Conservation (phyloP, 2,329 filamentous ascomycete genomes). For the Colletotrichum scovillei region DNA sequence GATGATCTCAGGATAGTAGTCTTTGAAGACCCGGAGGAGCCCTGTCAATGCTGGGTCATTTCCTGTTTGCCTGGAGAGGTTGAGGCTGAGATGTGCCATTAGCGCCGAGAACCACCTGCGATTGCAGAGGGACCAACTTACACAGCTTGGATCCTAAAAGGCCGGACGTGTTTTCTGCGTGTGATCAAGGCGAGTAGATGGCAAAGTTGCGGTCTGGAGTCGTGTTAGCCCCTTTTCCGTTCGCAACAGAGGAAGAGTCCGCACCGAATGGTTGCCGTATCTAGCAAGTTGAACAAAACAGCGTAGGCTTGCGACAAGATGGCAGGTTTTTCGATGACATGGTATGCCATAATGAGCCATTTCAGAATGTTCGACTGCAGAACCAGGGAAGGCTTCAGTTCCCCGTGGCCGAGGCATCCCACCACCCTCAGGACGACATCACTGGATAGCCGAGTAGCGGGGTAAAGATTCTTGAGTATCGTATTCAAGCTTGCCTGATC, state of each 20-base stretch:
- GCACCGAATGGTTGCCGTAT: slow-evolving; percentile 81
- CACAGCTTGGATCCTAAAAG: slow-evolving; percentile 84
- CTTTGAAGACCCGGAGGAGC: slow-evolving; percentile 85
- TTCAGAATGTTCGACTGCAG: slow-evolving; percentile 78
- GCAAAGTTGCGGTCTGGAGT: slow-evolving; percentile 69
- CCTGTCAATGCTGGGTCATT: slow-evolving; percentile 81
- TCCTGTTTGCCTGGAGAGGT: slow-evolving; percentile 69
- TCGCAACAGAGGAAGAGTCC: background rate
- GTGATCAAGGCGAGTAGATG: slow-evolving; percentile 85
- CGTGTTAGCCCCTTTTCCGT: slow-evolving; percentile 38
- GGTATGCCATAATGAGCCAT: slow-evolving; percentile 84
- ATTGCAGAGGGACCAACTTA: slow-evolving; percentile 47
- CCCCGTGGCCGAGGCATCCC: slow-evolving; percentile 80
- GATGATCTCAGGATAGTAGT: slow-evolving; percentile 91
- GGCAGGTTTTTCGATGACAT: slow-evolving; percentile 72
- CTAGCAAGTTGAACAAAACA: slow-evolving; percentile 83
- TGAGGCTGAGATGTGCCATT: slow-evolving; percentile 55
- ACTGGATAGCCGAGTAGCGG: slow-evolving; percentile 71
- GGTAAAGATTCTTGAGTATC: slow-evolving; percentile 81
- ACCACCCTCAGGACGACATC: slow-evolving; percentile 74
- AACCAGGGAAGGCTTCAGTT: slow-evolving; percentile 76
- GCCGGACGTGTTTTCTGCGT: slow-evolving; percentile 83
- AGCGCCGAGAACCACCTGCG: background rate
- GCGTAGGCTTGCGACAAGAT: slow-evolving; percentile 77
- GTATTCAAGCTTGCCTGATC: slow-evolving; percentile 80